These are phyloP conservation scores for Lumnitzera racemosa DNA, from an alignment of 345 rosid genomes.

Conservation along the genomic window DNA sequence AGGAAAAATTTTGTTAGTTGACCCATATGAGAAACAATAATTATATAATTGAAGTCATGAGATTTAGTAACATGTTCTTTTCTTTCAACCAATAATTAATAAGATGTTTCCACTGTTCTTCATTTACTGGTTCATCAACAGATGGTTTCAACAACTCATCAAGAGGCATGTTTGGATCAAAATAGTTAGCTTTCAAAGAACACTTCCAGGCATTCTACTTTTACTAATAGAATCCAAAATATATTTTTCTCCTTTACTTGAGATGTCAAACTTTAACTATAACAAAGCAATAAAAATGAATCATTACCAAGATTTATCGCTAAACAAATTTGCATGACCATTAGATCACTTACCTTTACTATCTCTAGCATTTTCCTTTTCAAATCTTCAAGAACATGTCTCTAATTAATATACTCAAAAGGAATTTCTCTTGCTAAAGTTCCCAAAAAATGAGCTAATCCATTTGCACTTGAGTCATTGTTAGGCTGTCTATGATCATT, in stretches of 20 bases:
- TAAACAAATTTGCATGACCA: not conserved
- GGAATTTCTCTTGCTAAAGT: not conserved
- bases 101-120: not conserved
- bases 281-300: not conserved
- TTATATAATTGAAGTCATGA: no score
- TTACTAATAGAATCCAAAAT: not conserved
- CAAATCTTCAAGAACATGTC: not conserved
- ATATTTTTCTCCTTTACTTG: no score
- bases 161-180: no score
- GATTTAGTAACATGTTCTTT: no score
- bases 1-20: no score
- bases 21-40: no score
- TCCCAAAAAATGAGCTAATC: not conserved
- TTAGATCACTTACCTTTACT: not conserved
- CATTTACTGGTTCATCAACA: no score
- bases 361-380: conserved; percentile 1
- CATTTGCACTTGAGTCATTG: not conserved
- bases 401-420: not conserved
- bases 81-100: no score
- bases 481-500: not conserved
- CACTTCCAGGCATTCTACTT: conserved; percentile 2
- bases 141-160: no score
- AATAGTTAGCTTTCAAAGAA: not conserved
- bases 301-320: not conserved
- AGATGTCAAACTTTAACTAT: conserved; percentile 5